phyloP scores from a whole-genome alignment of 1,139 yeast genomes.

The Debaryomyces robertsiae region DNA sequence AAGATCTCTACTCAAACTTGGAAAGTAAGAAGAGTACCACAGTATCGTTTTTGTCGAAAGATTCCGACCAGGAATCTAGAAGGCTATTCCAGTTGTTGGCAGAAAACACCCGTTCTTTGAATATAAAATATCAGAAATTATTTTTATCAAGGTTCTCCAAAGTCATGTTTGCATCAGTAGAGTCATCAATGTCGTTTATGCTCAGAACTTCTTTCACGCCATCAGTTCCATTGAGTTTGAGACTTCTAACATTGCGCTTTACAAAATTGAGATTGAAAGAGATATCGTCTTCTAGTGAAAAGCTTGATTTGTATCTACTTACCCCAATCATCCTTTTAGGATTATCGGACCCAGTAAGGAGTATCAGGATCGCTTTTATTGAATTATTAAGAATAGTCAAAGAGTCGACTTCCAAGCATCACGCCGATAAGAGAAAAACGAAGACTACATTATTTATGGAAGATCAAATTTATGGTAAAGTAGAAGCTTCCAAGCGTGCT shows the following conservation, averaged over 20 bases:
- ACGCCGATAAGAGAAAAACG: constrained; percentile 24
- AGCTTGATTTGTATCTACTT: constrained; percentile 34
- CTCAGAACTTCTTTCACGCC: constrained; percentile 59
- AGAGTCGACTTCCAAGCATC: constrained; percentile 22
- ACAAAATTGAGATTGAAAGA: constrained; percentile 39
- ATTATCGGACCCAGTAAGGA: constrained; percentile 31
- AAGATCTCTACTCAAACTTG: constrained; percentile 25
- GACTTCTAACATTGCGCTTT: constrained; percentile 48
- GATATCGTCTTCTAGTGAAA: constrained; percentile 23
- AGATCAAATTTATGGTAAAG: constrained; percentile 42
- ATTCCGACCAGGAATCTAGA: constrained; percentile 46
- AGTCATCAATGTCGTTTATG: constrained; percentile 54
- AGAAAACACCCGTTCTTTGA: constrained; percentile 29
- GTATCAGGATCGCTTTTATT: constrained; percentile 30
- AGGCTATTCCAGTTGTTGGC: constrained; percentile 42
- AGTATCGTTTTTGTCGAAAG: constrained; percentile 41
- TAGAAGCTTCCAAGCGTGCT: constrained; percentile 45
- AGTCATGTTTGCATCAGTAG: constrained; percentile 29
- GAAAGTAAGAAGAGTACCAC: constrained; percentile 23
- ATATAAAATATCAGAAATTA: constrained; percentile 18
- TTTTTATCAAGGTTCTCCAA: constrained; percentile 24
- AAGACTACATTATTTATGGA: constrained; percentile 38
- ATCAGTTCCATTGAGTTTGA: constrained; percentile 56
- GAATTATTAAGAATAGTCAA: constrained; percentile 27
- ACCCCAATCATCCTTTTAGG: constrained; percentile 42